Evolutionary conservation across 2,329 filamentous ascomycete species (phyloP).

Genomic region (Penicillium digitatum): DNA sequence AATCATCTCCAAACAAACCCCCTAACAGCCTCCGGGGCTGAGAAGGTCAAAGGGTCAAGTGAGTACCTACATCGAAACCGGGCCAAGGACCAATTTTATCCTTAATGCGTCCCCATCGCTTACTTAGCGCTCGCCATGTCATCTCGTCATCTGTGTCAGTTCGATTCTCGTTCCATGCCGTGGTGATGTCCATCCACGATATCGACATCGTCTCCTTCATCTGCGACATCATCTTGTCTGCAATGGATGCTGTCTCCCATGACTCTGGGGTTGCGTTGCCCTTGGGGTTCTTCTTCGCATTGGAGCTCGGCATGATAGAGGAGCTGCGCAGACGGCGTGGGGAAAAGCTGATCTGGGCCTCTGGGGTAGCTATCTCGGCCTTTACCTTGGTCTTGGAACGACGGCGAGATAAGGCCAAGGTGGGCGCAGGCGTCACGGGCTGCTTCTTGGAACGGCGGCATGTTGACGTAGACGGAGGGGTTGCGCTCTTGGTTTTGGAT

Average conservation of each 20-base stretch:
- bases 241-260: not conserved
- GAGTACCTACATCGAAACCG: not conserved
- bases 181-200: not conserved
- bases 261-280: not conserved
- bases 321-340: not conserved
- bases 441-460: not conserved
- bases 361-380: not conserved
- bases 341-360: not conserved
- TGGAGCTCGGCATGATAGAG: not conserved
- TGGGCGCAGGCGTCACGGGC: too few species aligned
- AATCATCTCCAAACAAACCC: not conserved
- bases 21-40: not conserved
- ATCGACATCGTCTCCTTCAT: not conserved
- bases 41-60: not conserved
- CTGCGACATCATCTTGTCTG: slow-evolving; percentile 3
- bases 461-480: not conserved
- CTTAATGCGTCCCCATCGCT: not conserved
- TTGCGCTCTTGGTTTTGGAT: not conserved
- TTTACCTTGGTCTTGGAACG: not conserved
- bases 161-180: not conserved
- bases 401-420: not conserved
- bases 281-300: not conserved
- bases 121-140: not conserved
- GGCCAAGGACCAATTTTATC: not conserved
- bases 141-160: not conserved